A percentile compares a stretch with the other conserved stretches of the same genome.
Conservation (phyloP, 345 rosid genomes). For the Brassica carinata region DNA sequence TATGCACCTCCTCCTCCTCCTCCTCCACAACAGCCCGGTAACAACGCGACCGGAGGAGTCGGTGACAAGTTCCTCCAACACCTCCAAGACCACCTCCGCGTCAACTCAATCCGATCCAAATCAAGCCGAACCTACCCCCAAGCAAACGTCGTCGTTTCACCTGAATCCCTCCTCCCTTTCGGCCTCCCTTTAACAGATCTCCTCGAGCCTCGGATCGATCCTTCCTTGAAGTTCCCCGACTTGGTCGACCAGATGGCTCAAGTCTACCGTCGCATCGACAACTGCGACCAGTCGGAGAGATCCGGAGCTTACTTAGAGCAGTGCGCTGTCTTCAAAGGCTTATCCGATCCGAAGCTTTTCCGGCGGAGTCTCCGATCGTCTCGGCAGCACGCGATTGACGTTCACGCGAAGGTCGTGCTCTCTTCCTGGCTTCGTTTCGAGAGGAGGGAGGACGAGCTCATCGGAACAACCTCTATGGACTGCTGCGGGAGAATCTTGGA, state of each 20-base stretch:
- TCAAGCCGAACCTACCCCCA: constrained; percentile 47
- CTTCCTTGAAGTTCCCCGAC: constrained; percentile 66
- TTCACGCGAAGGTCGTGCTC: constrained; percentile 78
- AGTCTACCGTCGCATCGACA: constrained; percentile 56
- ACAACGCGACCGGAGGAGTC: constrained; percentile 14
- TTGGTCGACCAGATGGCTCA: constrained; percentile 68
- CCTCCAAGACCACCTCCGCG: constrained; percentile 69
- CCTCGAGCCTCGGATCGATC: constrained; percentile 77
- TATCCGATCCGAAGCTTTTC: constrained; percentile 74
- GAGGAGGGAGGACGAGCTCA: constrained; percentile 91
- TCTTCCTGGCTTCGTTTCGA: constrained; percentile 88
- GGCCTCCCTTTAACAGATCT: constrained; percentile 77
- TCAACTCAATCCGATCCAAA: constrained; percentile 58
- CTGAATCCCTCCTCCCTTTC: constrained; percentile 60
- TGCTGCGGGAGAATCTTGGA: constrained; percentile 82
- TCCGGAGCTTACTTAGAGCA: constrained; percentile 64
- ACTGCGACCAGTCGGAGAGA: constrained; percentile 59
- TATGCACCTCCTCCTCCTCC: constrained; percentile 51
- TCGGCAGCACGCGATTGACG: constrained; percentile 78
- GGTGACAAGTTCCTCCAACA: constrained; percentile 76
- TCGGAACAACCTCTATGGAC: constrained; percentile 74
- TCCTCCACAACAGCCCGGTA: constrained; percentile 16
- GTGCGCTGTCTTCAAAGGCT: constrained; percentile 68
- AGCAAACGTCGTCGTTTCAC: constrained; percentile 32
- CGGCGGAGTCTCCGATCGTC: constrained; percentile 74